Conservation (phyloP, 805 yeast genomes). For the Babjeviella inositovora region DNA sequence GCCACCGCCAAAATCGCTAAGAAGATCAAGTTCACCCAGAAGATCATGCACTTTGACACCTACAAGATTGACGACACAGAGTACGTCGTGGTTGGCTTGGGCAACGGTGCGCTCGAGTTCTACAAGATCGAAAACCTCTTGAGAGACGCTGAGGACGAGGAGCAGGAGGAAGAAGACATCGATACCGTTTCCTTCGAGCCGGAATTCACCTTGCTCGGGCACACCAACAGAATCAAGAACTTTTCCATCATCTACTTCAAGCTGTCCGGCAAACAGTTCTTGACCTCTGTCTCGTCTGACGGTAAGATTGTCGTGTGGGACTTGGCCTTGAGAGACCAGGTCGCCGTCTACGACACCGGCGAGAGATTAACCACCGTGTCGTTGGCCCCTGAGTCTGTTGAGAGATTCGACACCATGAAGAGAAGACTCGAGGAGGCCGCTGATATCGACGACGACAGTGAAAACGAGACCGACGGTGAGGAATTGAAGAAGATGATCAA, state of each 20-base stretch:
- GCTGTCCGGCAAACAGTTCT: constrained; percentile 20
- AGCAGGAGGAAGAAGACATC: constrained; percentile 10
- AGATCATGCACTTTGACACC: constrained; percentile 52
- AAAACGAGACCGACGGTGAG: constrained; percentile 33
- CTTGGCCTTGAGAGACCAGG: constrained; percentile 47
- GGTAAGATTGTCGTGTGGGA: constrained; percentile 92
- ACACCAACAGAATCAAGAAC: constrained; percentile 74
- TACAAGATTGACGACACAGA: constrained; percentile 27
- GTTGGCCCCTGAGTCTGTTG: constrained; percentile 62
- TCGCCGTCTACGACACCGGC: constrained; percentile 82
- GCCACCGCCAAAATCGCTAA: constrained; percentile 39
- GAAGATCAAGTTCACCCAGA: constrained; percentile 30
- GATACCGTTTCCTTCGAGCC: constrained; percentile 21
- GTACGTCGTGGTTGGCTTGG: constrained; percentile 50
- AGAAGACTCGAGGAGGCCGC: constrained; percentile 24
- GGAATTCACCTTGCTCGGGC: constrained; percentile 55
- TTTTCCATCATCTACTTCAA: constrained; percentile 28
- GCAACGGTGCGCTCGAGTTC: constrained; percentile 57
- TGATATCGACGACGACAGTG: constrained; percentile 19
- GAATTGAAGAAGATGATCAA: constrained; percentile 8
- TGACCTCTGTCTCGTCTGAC: constrained; percentile 81
- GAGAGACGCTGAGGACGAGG: constrained; percentile 7
- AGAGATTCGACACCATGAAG: constrained; percentile 56
- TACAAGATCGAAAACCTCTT: constrained; percentile 20
- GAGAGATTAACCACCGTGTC: constrained; percentile 84